A percentile compares a stretch with the other conserved stretches of the same genome.
Conservation (phyloP, 2,329 filamentous ascomycete species). For the Fusarium stilboides region DNA sequence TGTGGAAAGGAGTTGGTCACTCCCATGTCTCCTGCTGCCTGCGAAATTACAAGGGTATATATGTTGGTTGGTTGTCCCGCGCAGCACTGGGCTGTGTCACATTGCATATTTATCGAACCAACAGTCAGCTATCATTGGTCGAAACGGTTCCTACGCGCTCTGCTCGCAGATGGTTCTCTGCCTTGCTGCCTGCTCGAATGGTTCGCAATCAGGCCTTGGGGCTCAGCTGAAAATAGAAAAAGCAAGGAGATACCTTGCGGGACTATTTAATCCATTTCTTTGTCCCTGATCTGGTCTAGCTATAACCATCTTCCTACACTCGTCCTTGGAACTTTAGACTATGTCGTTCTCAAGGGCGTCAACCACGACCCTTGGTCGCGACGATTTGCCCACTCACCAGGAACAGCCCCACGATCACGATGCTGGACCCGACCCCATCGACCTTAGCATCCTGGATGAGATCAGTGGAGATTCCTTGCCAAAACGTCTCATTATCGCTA, state of each 20-base stretch:
- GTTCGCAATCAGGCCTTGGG: not conserved
- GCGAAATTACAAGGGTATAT: not conserved
- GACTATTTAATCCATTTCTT: not conserved
- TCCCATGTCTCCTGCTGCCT: not conserved
- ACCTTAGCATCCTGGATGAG: not conserved
- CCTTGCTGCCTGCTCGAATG: not conserved
- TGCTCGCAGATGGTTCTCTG: not conserved
- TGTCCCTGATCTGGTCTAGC: not conserved
- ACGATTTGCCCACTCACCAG: not conserved
- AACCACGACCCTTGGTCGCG: not conserved
- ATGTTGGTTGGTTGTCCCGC: not conserved
- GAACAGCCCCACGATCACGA: not conserved
- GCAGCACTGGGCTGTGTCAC: rapidly evolving
- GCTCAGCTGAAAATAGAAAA: not conserved
- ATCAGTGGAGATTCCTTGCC: not conserved
- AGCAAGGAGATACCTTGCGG: not conserved
- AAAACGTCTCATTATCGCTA: not conserved
- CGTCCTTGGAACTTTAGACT: rapidly evolving
- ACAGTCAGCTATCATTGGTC: not conserved
- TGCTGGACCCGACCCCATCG: not conserved
- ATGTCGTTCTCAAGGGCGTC: slow-evolving; percentile 11
- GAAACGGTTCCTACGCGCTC: not conserved
- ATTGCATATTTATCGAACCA: not conserved
- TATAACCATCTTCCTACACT: not conserved
- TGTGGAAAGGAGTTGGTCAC: not conserved